A percentile compares a stretch with the other conserved stretches of the same genome.
phyloP scores from a whole-genome alignment of 352 stramenopile species.

The Phytopythium mirpurense region DNA sequence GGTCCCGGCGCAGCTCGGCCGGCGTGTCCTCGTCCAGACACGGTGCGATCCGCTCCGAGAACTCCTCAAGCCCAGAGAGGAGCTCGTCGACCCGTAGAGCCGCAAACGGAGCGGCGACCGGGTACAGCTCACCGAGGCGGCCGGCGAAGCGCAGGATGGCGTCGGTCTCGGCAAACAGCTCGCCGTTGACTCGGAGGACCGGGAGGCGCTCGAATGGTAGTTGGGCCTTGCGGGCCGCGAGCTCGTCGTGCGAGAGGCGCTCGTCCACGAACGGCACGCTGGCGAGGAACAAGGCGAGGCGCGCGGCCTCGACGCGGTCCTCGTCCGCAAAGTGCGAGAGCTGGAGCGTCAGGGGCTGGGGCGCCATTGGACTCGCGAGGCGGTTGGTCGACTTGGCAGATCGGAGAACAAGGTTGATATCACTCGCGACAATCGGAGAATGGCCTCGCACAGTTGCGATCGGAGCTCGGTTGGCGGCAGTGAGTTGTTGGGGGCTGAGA shows the following conservation, averaged over 20 bases:
- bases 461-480: too few species aligned
- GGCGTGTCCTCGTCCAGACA: slow-evolving; percentile 11
- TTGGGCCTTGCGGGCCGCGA: slow-evolving; percentile 17
- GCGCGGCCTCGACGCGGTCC: slow-evolving; percentile 27
- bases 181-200: slow-evolving; percentile 31
- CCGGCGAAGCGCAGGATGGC: slow-evolving; percentile 63
- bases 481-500: too few species aligned
- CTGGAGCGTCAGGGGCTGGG: slow-evolving; percentile 16
- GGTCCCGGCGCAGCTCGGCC: slow-evolving; percentile 5
- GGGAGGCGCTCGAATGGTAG: slow-evolving; percentile 25
- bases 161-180: slow-evolving; percentile 35
- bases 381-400: not conserved
- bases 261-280: slow-evolving; percentile 37
- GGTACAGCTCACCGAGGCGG: slow-evolving; percentile 41
- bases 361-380: not conserved
- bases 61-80: slow-evolving; percentile 24
- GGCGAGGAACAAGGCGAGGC: slow-evolving; percentile 36
- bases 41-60: slow-evolving; percentile 9
- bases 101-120: slow-evolving; percentile 20
- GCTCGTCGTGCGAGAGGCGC: slow-evolving; percentile 21
- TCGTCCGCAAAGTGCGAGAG: slow-evolving; percentile 34
- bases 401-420: not conserved
- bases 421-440: too few species aligned
- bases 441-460: too few species aligned
- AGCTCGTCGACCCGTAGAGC: slow-evolving; percentile 57